Evolutionary conservation across 306 rosid species (phyloP).

Genomic region (Quercus wislizeni): DNA sequence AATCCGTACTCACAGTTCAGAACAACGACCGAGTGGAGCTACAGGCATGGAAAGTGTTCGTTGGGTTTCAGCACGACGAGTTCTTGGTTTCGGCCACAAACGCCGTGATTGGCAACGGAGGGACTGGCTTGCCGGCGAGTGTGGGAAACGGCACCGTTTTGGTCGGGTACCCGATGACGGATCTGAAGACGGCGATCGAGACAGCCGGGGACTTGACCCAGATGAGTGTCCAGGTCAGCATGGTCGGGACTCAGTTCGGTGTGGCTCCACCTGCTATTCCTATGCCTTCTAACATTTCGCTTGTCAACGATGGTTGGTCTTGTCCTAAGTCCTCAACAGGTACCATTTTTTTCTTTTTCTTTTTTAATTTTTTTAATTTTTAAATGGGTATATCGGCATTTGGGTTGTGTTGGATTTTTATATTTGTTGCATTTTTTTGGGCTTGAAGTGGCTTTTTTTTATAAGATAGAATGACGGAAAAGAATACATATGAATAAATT

Average conservation of each 20-base stretch:
- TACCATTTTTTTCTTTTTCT: background rate
- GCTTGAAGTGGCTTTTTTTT: too few relatives aligned
- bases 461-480: too few relatives aligned
- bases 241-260: conserved; percentile 80
- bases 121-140: conserved; percentile 47
- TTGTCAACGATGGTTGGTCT: conserved; percentile 74
- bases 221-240: conserved; percentile 66
- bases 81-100: conserved; percentile 64
- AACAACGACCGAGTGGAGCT: conserved; percentile 81
- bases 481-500: too few relatives aligned
- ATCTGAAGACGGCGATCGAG: conserved; percentile 83
- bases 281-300: conserved; percentile 58
- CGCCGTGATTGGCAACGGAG: conserved; percentile 58
- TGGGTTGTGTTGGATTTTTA: too few relatives aligned
- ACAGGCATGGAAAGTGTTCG: conserved; percentile 80
- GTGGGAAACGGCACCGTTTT: conserved; percentile 81
- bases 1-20: conserved; percentile 64
- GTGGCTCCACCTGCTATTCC: conserved; percentile 69
- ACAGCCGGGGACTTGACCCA: conserved; percentile 90
- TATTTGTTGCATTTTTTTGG: too few relatives aligned
- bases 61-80: conserved; percentile 74
- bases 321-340: conserved; percentile 56
- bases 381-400: background rate
- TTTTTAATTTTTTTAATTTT: background rate
- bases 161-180: conserved; percentile 73